Conservation (phyloP, 768 basidiomycete genomes). For the Phylloporus sp. region DNA sequence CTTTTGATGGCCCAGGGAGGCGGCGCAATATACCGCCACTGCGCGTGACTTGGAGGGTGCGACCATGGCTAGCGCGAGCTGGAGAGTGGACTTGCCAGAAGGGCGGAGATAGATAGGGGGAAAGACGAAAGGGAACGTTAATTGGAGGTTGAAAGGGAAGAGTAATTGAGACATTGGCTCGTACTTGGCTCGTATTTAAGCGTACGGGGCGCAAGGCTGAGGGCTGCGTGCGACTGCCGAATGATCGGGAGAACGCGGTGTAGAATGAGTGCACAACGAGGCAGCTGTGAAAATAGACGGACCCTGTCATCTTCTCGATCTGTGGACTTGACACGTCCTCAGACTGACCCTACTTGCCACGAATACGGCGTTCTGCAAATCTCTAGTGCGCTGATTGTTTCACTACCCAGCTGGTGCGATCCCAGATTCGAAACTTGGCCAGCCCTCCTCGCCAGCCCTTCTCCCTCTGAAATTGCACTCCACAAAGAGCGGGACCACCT, state of each 20-base stretch:
- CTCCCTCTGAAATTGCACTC: constrained; percentile 74
- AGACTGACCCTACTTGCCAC: background rate
- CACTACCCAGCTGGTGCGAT: background rate
- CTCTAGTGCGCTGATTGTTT: background rate
- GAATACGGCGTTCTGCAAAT: background rate
- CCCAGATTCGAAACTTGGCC: constrained; percentile 13
- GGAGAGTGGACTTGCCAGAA: constrained; percentile 7
- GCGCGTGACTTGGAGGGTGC: constrained; percentile 34
- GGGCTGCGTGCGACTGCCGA: constrained; percentile 8
- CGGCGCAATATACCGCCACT: constrained; percentile 84
- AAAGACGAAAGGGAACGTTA: background rate
- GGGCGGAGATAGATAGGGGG: background rate
- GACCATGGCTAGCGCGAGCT: constrained; percentile 24
- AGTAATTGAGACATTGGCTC: constrained; percentile 10
- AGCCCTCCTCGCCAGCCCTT: constrained; percentile 40
- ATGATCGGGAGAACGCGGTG: constrained; percentile 9
- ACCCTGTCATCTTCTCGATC: background rate
- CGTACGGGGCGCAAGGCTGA: constrained; percentile 13
- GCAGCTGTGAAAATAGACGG: constrained; percentile 7
- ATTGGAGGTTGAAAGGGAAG: background rate
- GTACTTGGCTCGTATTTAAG: constrained; percentile 23
- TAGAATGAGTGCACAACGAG: constrained; percentile 20
- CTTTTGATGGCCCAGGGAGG: constrained; percentile 58
- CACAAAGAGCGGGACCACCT: constrained; percentile 61
- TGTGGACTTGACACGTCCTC: background rate